A percentile compares a stretch with the other conserved stretches of the same genome.
Evolutionary conservation across 75 land plant species (phyloP).

Genomic region (Pseudotsuga menziesii): DNA sequence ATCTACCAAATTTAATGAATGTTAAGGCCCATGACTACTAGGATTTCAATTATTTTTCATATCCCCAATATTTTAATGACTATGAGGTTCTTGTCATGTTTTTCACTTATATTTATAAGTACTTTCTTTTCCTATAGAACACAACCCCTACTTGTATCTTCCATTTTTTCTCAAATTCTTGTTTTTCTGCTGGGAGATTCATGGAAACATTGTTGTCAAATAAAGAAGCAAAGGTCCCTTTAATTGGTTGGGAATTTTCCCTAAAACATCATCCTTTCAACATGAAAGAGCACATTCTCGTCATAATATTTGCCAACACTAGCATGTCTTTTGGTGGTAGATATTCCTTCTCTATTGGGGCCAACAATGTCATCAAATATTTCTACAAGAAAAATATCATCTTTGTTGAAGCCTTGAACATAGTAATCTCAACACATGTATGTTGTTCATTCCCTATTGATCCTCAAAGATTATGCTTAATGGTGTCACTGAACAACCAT

Average conservation of each 20-base stretch:
- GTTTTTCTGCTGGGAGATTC: constrained; percentile 52
- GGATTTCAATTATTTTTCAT: too few relatives aligned
- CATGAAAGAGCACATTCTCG: constrained; percentile 41
- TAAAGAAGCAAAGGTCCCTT: neutral
- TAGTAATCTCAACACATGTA: constrained; percentile 33
- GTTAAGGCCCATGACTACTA: too few relatives aligned
- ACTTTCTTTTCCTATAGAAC: constrained; percentile 63
- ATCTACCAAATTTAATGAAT: too few relatives aligned
- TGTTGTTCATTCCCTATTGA: neutral
- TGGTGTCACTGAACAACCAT: too few relatives aligned
- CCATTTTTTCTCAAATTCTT: constrained; percentile 50
- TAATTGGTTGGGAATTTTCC: constrained; percentile 10
- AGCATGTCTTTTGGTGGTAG: neutral
- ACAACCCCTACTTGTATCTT: constrained; percentile 50
- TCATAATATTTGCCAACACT: constrained; percentile 22
- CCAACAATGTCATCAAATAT: constrained; percentile 19
- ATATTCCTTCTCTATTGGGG: constrained; percentile 27
- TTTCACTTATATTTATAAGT: constrained; percentile 55
- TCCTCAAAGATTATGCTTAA: neutral
- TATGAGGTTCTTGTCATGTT: constrained; percentile 49
- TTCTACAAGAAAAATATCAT: constrained; percentile 22
- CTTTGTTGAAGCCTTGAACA: constrained; percentile 14
- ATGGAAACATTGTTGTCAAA: constrained; percentile 48
- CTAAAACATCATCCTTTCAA: constrained; percentile 38
- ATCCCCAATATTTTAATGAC: too few relatives aligned